Base-by-base conservation (phyloP, 257 asterid genomes). In the Solanum rostratum region DNA sequence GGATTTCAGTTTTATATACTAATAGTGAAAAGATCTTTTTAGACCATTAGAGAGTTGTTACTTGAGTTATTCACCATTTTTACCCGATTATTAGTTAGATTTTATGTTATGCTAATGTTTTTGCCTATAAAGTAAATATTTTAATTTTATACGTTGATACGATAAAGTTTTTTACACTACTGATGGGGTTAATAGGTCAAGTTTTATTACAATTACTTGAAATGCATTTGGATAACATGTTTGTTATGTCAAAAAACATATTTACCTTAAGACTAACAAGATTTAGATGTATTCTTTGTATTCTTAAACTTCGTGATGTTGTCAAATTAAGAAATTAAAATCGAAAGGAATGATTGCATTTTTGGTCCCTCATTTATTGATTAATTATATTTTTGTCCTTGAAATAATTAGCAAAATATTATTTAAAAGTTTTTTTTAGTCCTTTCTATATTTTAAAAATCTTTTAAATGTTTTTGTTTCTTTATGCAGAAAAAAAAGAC, bases 401-500 rank as follows among this genome's bases (percentile, higher is more conserved):
- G 20, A 63, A 27, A 63, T 63, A 13, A 18, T 59, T 59, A 30
- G 53, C 16, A 49, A 11, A 12, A 4, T 49, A 49, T 49, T 49
- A 59, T 59, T 59, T 59, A 22, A 22, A n/a, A 10, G 16, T 27
- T 63, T 29, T 63, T 27, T 14, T 7, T 33, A 33, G 39, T 33
- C 12, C 22, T 3, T 15, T 15, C 19, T 60, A 24, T 11, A 29
- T 65, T 65, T 65, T 7, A 6, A 29, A 15, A 29, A 45, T 66
- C 74, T 30, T n/a, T 3, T 43, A 41, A 43, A 43, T 45, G 13
- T 1, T 43, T 45, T 15, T 73, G 14, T 73, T 41, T 60, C 55
- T 20, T 63, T 30, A 14, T 82, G 91, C 97, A 94, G 98, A 83
- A 88, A 89, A 84, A 86, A 57, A 50, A 84, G 96, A 85, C 97